A percentile compares a stretch with the other conserved stretches of the same genome.
phyloP scores from a whole-genome alignment of 2,329 filamentous ascomycete species.

The Nigrospora sphaerica region DNA sequence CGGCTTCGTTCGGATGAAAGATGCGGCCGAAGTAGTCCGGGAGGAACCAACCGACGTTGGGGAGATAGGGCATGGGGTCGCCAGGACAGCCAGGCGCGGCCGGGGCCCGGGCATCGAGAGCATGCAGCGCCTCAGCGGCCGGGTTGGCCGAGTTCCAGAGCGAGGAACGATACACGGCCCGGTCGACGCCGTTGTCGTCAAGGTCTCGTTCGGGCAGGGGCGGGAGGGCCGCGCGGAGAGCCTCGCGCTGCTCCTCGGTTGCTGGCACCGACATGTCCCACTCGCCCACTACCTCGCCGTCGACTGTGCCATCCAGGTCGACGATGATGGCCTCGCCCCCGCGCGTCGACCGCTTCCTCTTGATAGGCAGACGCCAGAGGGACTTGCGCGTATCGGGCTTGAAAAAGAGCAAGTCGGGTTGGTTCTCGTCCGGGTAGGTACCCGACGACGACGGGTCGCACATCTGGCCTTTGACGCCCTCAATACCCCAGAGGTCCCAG shows the following conservation, averaged over 20 bases:
- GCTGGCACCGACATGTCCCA: neutral
- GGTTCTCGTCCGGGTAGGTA: slow-evolving; percentile 19
- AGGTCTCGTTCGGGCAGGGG: neutral
- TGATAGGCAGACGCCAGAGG: neutral
- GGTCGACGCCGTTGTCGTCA: slow-evolving; percentile 4
- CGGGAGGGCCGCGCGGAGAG: neutral
- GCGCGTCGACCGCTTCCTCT: neutral
- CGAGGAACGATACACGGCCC: slow-evolving; percentile 13
- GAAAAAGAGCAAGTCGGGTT: slow-evolving; percentile 24
- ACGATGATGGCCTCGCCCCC: slow-evolving; percentile 2
- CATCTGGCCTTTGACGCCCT: slow-evolving; percentile 21
- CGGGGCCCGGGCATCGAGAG: slow-evolving; percentile 15
- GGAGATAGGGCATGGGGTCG: slow-evolving; percentile 7
- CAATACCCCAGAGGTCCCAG: slow-evolving; percentile 20
- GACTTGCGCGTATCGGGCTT: slow-evolving; percentile 15
- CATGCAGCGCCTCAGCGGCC: slow-evolving; percentile 11
- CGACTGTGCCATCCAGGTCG: slow-evolving; percentile 1
- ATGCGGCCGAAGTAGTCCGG: slow-evolving; percentile 21
- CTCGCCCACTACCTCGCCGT: neutral
- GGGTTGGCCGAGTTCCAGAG: slow-evolving; percentile 16
- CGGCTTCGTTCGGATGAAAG: slow-evolving; percentile 25
- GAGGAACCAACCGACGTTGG: slow-evolving; percentile 13
- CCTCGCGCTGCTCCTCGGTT: neutral
- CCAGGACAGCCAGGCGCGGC: slow-evolving; percentile 18
- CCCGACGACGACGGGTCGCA: slow-evolving; percentile 15